Conservation (phyloP, 768 basidiomycete genomes). For the Exsudoporus frostii region DNA sequence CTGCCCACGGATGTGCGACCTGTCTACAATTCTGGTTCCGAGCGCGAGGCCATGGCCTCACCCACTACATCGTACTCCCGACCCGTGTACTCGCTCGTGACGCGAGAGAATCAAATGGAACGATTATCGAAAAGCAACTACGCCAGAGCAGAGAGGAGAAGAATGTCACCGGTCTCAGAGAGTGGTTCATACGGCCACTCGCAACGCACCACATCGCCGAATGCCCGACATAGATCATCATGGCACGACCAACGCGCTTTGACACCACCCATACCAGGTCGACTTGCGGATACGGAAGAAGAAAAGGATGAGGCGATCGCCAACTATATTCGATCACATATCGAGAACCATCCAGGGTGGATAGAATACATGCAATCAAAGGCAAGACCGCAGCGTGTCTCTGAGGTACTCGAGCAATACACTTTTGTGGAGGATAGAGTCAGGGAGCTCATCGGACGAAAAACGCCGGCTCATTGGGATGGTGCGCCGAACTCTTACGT, state of each 20-base stretch:
- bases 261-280: conserved; percentile 28
- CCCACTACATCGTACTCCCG: neutral
- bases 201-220: conserved; percentile 9
- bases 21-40: conserved; percentile 18
- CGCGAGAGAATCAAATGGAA: conserved; percentile 30
- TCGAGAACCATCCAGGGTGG: conserved; percentile 47
- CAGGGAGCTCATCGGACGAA: conserved; percentile 42
- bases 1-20: conserved; percentile 7
- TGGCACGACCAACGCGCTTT: conserved; percentile 5
- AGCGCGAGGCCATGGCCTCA: conserved; percentile 11
- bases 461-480: conserved; percentile 41
- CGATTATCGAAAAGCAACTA: conserved; percentile 24
- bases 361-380: conserved; percentile 44
- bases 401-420: conserved; percentile 48
- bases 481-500: conserved; percentile 37
- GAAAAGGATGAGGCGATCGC: conserved; percentile 41
- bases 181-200: conserved; percentile 18
- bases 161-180: conserved; percentile 17
- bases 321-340: conserved; percentile 40
- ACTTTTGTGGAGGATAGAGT: conserved; percentile 49
- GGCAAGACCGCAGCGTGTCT: conserved; percentile 38
- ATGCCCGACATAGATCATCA: neutral
- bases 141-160: conserved; percentile 3
- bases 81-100: conserved; percentile 11
- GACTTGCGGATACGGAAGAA: conserved; percentile 34